These are phyloP conservation scores for Termitomyces heimii DNA, from an alignment of 768 basidiomycete species.

Conservation along the genomic window DNA sequence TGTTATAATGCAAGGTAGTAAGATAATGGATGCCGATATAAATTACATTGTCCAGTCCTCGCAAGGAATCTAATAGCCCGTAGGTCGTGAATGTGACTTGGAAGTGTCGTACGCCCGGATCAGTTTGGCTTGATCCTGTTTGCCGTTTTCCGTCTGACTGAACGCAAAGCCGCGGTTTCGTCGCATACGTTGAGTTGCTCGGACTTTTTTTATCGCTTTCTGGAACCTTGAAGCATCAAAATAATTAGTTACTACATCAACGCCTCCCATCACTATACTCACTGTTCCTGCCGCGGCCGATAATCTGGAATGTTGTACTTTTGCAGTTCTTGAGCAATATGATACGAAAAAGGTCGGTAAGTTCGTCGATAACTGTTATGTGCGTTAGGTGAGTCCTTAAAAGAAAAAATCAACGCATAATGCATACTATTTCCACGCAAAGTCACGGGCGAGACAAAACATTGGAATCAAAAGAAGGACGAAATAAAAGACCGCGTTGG, in stretches of 20 bases:
- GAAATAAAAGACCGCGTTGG: slow-evolving; percentile 85
- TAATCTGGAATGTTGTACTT: slow-evolving; percentile 98
- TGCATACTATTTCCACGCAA: slow-evolving; percentile 95
- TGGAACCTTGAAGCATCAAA: slow-evolving; percentile 61
- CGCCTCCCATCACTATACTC: slow-evolving; percentile 22
- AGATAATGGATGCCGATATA: slow-evolving; percentile 20
- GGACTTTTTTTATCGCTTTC: slow-evolving; percentile 99
- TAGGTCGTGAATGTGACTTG: slow-evolving; percentile 62
- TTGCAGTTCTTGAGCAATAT: slow-evolving; percentile 98
- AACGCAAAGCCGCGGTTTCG: slow-evolving; percentile 97
- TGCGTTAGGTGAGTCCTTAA: slow-evolving; percentile 7
- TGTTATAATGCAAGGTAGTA: slow-evolving; percentile 11
- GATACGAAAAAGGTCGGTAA: slow-evolving; percentile 88
- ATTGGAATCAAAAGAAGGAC: slow-evolving; percentile 79
- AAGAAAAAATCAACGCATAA: neutral
- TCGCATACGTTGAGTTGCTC: slow-evolving; percentile 97
- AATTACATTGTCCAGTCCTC: slow-evolving; percentile 35
- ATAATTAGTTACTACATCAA: neutral
- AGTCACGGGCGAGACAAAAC: slow-evolving; percentile 82
- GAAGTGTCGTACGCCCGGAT: slow-evolving; percentile 89
- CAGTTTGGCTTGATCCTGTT: slow-evolving; percentile 82
- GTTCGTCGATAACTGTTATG: slow-evolving; percentile 77
- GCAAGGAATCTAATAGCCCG: slow-evolving; percentile 53
- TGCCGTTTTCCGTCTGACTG: slow-evolving; percentile 89
- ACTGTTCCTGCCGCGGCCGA: slow-evolving; percentile 96